These are phyloP conservation scores for Cercospora janseana DNA, from an alignment of 2,329 filamentous ascomycete genomes.

Conservation along the genomic window DNA sequence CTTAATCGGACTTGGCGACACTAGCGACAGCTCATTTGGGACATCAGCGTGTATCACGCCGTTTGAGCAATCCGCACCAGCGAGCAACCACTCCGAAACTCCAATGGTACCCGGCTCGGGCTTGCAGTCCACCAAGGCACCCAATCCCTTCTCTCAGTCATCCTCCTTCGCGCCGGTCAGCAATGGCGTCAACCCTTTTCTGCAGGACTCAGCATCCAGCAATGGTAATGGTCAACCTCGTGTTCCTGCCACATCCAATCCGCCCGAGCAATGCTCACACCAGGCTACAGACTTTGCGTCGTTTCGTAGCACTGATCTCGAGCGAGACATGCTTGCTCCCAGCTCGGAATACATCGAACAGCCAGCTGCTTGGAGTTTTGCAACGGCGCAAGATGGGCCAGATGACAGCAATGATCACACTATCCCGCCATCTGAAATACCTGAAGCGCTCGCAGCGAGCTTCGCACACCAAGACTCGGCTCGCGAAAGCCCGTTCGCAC, in stretches of 20 bases:
- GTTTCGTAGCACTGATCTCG: not conserved
- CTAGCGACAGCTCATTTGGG: not conserved
- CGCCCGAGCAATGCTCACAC: not conserved
- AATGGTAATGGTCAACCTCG: not conserved
- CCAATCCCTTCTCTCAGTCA: slow-evolving; percentile 20
- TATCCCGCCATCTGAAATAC: slow-evolving; percentile 26
- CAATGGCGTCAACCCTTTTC: slow-evolving; percentile 14
- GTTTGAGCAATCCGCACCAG: not conserved
- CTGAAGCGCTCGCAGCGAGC: slow-evolving; percentile 25
- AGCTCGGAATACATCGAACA: not conserved
- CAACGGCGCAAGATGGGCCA: slow-evolving; percentile 8
- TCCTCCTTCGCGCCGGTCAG: slow-evolving; percentile 16
- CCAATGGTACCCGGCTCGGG: slow-evolving; percentile 1
- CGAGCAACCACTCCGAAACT: not conserved
- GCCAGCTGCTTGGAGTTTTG: slow-evolving; percentile 11
- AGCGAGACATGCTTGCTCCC: not conserved
- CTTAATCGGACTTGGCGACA: not conserved
- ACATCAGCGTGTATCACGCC: not conserved
- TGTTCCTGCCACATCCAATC: not conserved
- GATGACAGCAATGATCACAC: slow-evolving; percentile 22
- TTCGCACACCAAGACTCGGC: slow-evolving; percentile 21
- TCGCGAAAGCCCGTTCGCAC: slow-evolving; percentile 11
- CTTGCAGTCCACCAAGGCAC: slow-evolving; percentile 2
- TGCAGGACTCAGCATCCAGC: slow-evolving; percentile 16
- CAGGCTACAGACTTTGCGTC: not conserved